A percentile compares a stretch with the other conserved stretches of the same genome.
phyloP scores from a whole-genome alignment of 2,329 filamentous ascomycete species.

The Colletotrichum sp. region DNA sequence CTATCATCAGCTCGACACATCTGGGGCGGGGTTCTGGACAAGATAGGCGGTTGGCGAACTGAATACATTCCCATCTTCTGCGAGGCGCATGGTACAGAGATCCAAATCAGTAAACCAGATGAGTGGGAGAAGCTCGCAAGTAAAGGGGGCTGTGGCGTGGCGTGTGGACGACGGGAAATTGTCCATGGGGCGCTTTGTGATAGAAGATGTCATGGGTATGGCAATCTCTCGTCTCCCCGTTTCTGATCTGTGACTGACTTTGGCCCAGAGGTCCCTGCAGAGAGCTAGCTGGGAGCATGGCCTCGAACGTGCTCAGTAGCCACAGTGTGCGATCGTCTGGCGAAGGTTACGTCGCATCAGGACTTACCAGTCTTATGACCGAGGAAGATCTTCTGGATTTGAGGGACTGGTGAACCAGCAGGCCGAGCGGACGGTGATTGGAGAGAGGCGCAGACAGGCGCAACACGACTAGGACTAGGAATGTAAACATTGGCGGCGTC shows the following conservation, averaged over 20 bases:
- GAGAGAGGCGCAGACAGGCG: not conserved
- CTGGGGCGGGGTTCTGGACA: constrained; percentile 55
- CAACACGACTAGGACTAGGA: not conserved
- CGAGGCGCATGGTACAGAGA: constrained; percentile 57
- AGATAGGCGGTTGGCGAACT: constrained; percentile 41
- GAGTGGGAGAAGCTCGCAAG: constrained; percentile 50
- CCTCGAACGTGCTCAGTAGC: not conserved
- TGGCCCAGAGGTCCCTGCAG: not conserved
- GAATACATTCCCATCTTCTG: constrained; percentile 68
- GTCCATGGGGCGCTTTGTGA: not conserved
- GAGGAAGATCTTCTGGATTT: not conserved
- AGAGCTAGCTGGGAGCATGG: too few relatives aligned
- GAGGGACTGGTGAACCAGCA: not conserved
- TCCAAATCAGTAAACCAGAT: constrained; percentile 54
- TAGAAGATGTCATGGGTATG: not conserved
- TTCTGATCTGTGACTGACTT: not conserved
- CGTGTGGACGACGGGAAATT: not conserved
- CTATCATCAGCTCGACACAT: constrained; percentile 33
- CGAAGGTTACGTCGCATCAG: not conserved
- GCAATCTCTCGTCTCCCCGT: not conserved
- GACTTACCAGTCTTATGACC: not conserved
- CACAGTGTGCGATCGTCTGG: not conserved
- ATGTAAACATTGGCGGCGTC: not conserved
- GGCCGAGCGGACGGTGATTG: not conserved
- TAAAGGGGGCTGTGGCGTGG: not conserved